Evolutionary conservation across 148 eudicot species (phyloP).

Genomic region (Pouteria glomerata): DNA sequence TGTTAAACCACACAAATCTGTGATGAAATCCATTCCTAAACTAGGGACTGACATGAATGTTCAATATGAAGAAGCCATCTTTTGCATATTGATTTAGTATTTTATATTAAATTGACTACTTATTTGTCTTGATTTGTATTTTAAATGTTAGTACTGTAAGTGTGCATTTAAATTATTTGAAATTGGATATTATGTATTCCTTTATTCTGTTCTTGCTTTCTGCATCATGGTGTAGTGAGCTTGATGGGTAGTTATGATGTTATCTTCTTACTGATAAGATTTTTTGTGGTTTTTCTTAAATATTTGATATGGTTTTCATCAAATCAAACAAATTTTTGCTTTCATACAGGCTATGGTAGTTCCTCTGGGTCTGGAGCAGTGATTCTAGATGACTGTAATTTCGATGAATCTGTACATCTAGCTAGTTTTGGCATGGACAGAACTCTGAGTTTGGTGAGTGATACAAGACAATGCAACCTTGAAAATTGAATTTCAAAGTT

Average conservation of each 20-base stretch:
- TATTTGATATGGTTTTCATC: neutral
- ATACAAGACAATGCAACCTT: neutral
- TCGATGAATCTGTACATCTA: constrained; percentile 93
- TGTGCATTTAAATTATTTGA: neutral
- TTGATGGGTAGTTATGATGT: neutral
- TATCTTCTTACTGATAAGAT: neutral
- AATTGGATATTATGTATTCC: neutral
- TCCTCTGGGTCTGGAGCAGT: constrained; percentile 78
- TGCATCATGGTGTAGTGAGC: neutral
- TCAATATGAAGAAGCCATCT: too few species aligned
- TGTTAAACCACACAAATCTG: too few species aligned
- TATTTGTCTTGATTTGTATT: neutral
- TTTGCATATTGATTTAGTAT: neutral
- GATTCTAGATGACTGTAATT: constrained; percentile 90
- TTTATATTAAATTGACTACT: neutral
- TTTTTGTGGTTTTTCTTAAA: neutral
- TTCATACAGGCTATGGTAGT: constrained; percentile 53
- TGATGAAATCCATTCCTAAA: too few species aligned
- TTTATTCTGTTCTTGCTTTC: constrained; percentile 6
- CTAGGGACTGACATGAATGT: too few species aligned
- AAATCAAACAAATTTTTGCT: constrained; percentile 5
- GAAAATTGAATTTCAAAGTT: neutral
- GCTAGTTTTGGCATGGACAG: constrained; percentile 86
- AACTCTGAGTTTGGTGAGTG: constrained; percentile 75
- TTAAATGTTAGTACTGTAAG: neutral